Evolutionary conservation across 768 basidiomycete genomes (phyloP).

Genomic region (Mycena metata): DNA sequence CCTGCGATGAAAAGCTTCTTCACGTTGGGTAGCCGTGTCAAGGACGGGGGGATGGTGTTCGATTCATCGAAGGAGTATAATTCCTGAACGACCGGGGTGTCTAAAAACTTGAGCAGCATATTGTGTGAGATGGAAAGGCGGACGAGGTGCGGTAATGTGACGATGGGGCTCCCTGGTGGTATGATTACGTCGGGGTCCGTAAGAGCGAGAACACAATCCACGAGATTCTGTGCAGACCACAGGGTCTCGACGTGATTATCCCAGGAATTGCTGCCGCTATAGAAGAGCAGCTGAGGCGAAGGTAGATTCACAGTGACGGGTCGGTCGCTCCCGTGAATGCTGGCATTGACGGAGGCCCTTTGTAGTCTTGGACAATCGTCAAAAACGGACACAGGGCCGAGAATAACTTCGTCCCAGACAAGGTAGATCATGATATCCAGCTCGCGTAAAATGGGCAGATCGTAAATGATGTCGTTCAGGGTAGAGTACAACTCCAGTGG

Average conservation of each 20-base stretch:
- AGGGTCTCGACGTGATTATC: background rate
- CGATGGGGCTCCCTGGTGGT: background rate
- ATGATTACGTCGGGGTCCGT: background rate
- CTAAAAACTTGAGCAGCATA: slow-evolving; percentile 3
- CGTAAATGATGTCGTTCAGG: background rate
- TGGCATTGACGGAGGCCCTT: background rate
- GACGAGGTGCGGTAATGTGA: slow-evolving; percentile 14
- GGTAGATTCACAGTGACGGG: background rate
- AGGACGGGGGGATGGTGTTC: background rate
- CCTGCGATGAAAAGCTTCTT: background rate
- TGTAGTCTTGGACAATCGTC: slow-evolving; percentile 1
- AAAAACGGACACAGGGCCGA: background rate
- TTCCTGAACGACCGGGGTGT: slow-evolving; percentile 17
- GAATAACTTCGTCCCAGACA: background rate
- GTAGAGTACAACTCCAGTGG: background rate
- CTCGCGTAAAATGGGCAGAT: slow-evolving; percentile 12
- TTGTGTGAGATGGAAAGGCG: slow-evolving; percentile 1
- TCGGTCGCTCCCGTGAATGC: no score
- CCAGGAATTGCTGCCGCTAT: slow-evolving; percentile 8
- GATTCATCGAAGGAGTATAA: background rate
- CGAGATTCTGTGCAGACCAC: slow-evolving; percentile 5
- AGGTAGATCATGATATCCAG: background rate
- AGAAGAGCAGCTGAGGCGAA: slow-evolving; percentile 1
- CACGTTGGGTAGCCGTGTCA: background rate
- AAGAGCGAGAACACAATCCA: slow-evolving; percentile 15